Evolutionary conservation across 2,329 filamentous ascomycete genomes (phyloP).

Genomic region (Aspergillus viridinutans): DNA sequence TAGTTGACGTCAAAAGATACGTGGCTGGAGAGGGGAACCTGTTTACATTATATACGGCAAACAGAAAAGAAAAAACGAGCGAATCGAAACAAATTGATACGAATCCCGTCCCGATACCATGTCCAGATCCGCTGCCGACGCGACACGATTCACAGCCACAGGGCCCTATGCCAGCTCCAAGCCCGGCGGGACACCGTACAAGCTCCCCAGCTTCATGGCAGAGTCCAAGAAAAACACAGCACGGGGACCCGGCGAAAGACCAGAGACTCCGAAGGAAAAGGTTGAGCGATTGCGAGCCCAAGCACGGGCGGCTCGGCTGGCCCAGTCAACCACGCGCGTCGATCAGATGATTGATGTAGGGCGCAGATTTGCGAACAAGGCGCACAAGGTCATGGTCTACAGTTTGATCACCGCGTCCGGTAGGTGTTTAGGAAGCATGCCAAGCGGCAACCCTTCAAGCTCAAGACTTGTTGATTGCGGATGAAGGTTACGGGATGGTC

Average conservation of each 20-base stretch:
- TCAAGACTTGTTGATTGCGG: not conserved
- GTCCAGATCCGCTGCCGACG: constrained; percentile 47
- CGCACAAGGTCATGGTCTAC: constrained; percentile 58
- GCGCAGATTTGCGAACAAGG: constrained; percentile 55
- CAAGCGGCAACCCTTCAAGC: not conserved
- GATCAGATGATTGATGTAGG: constrained; percentile 53
- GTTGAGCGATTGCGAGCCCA: constrained; percentile 65
- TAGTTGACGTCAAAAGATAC: not conserved
- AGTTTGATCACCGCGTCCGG: constrained; percentile 59
- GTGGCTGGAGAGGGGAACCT: not conserved
- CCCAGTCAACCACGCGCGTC: constrained; percentile 53
- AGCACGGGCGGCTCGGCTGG: constrained; percentile 62
- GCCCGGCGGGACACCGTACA: constrained; percentile 28
- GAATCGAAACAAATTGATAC: not conserved
- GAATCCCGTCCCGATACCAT: constrained; percentile 22
- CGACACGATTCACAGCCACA: constrained; percentile 50
- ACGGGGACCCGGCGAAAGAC: constrained; percentile 22
- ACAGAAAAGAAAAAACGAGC: not conserved
- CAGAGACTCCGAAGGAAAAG: constrained; percentile 65
- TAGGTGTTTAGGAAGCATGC: constrained; percentile 32
- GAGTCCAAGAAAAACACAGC: constrained; percentile 13
- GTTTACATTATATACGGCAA: not conserved
- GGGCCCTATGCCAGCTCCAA: constrained; percentile 47
- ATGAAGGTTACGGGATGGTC: not conserved
- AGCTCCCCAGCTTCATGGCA: constrained; percentile 27